A percentile compares a stretch with the other conserved stretches of the same genome.
phyloP scores from a whole-genome alignment of 2,329 filamentous ascomycete genomes.

The Sarocladiaceae sp. region DNA sequence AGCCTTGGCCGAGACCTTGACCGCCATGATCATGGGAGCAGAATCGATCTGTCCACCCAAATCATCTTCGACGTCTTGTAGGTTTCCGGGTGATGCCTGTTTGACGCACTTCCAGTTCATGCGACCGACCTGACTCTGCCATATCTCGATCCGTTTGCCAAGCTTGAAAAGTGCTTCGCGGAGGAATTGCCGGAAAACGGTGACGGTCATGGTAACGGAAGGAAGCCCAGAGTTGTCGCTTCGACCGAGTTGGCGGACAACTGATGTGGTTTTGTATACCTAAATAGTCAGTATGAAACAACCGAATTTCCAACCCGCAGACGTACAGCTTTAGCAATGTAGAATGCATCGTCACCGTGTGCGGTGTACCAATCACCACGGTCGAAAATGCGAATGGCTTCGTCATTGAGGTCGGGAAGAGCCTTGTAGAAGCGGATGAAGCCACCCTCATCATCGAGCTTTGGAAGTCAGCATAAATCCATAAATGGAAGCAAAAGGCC shows the following conservation, averaged over 20 bases:
- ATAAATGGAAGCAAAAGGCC: neutral
- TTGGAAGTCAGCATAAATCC: slow-evolving; percentile 10
- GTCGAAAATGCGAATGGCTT: slow-evolving; percentile 86
- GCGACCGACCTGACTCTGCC: slow-evolving; percentile 65
- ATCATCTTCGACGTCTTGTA: slow-evolving; percentile 96
- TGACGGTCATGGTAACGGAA: slow-evolving; percentile 92
- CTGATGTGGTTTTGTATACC: slow-evolving; percentile 97
- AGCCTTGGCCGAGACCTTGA: slow-evolving; percentile 87
- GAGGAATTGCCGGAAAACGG: slow-evolving; percentile 92
- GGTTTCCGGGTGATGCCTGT: slow-evolving; percentile 88
- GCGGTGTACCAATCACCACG: slow-evolving; percentile 93
- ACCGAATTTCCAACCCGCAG: neutral
- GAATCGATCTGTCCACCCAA: slow-evolving; percentile 79
- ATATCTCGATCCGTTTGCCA: slow-evolving; percentile 87
- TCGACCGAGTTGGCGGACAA: slow-evolving; percentile 81
- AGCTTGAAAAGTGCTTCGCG: slow-evolving; percentile 89
- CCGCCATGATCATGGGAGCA: slow-evolving; percentile 88
- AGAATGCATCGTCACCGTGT: slow-evolving; percentile 78
- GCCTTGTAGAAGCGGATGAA: slow-evolving; percentile 96
- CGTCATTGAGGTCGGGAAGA: slow-evolving; percentile 63
- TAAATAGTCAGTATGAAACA: slow-evolving; percentile 23
- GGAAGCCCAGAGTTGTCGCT: slow-evolving; percentile 77
- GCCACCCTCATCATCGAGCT: slow-evolving; percentile 94
- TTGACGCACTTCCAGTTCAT: slow-evolving; percentile 92
- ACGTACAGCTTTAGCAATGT: slow-evolving; percentile 69